Base-by-base conservation (phyloP, 2,329 filamentous ascomycete genomes). In the Aureobasidium leucospermi region DNA sequence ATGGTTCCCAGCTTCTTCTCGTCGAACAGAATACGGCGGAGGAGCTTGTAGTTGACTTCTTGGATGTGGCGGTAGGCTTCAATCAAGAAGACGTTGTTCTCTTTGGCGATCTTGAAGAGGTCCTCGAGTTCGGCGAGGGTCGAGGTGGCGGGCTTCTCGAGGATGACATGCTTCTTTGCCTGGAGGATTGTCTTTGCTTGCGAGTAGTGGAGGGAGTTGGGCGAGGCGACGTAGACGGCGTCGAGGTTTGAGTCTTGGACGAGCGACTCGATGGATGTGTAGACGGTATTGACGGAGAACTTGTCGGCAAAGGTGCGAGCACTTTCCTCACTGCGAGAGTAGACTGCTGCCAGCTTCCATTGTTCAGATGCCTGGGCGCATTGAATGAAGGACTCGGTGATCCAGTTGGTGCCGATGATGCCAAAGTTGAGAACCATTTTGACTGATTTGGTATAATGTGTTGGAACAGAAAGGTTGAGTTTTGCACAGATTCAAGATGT, bases 1-100 rank as follows among this genome's bases (percentile, higher is more conserved):
- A 80, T 68, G 0, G 66, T 66, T 0, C 76, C 77, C 2, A 79
- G 64, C n/a, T 67, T 67, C 42, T 70, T 66, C 45, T 73, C 65
- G 16, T 77, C 67, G 9, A 65, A 65, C 42, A 74, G 41, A 2
- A 66, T 39, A 6, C 66, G 61, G 46, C 75, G 75, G 34, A 79
- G 65, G 32, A 74, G 66, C 58, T 75, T 75, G 71, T 77, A 79
- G 66, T 79, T 79, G 43, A 70, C 68, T 67, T 79, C 78, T 67
- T 79, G 78, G 52, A 79, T 74, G 65, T 80, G 78, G 38, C 78
- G 70, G 69, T 73, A 79, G 15, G 78, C 78, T 67, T 80, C 78
- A 60, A 80, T 71, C 13, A 79, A 65, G 61, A 75, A 74, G 9
- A 78, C 70, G 15, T 69, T 67, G 23, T 78, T 71, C 39, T 69